These are phyloP conservation scores for Hirschfeldia incana DNA, from an alignment of 345 rosid genomes.

Conservation along the genomic window DNA sequence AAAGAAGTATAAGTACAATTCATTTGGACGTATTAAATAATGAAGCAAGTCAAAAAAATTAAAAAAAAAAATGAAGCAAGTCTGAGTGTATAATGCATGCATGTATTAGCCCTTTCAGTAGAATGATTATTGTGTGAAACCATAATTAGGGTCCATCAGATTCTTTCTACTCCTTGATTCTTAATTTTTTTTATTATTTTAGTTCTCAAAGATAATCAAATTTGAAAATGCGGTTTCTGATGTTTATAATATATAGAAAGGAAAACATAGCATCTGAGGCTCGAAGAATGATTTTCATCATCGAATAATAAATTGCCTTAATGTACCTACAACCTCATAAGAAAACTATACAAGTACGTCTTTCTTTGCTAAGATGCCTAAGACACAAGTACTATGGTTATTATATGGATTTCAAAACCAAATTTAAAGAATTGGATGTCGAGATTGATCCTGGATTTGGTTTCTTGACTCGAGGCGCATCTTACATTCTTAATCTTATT, in stretches of 20 bases:
- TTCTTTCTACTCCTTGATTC: slow-evolving; percentile 2
- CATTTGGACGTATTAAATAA: neutral
- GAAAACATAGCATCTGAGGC: slow-evolving; percentile 30
- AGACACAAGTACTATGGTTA: neutral
- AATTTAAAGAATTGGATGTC: neutral
- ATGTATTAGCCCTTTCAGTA: slow-evolving; percentile 36
- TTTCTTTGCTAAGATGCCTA: too few species aligned
- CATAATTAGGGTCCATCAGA: slow-evolving; percentile 26
- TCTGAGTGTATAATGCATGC: slow-evolving; percentile 35
- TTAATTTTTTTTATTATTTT: neutral
- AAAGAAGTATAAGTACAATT: neutral
- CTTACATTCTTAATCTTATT: neutral
- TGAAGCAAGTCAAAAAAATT: neutral
- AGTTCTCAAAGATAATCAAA: neutral
- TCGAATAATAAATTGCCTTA: slow-evolving; percentile 26
- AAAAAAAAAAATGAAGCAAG: neutral
- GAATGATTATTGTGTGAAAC: slow-evolving; percentile 58
- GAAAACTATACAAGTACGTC: neutral
- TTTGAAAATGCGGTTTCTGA: neutral
- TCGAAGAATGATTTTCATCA: slow-evolving; percentile 42
- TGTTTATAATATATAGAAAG: slow-evolving; percentile 10
- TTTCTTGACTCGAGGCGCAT: neutral
- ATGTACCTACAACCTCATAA: slow-evolving; percentile 26
- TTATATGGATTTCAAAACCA: neutral
- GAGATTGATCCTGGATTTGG: neutral